Conservation (phyloP, 2,329 filamentous ascomycete species). For the Cladosporium sp. region DNA sequence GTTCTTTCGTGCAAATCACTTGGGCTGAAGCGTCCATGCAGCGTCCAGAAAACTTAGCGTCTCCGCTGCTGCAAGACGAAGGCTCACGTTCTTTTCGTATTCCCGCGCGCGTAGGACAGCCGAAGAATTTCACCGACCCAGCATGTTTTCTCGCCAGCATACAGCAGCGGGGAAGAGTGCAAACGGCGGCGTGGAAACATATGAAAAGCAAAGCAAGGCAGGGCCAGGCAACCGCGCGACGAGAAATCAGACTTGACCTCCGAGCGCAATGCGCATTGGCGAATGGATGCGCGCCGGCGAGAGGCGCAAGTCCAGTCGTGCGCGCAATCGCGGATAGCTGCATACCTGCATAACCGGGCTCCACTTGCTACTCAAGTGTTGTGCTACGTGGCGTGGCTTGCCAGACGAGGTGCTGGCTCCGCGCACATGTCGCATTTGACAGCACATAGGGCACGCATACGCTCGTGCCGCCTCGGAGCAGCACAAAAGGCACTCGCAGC, state of each 20-base stretch:
- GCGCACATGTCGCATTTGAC: background rate
- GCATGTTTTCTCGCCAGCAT: background rate
- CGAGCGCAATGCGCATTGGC: background rate
- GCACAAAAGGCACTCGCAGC: background rate
- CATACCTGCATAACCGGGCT: conserved; percentile 11
- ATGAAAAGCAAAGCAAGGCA: background rate
- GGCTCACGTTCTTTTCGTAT: background rate
- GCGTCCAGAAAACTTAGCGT: conserved; percentile 4
- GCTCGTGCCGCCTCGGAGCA: background rate
- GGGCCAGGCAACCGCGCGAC: background rate
- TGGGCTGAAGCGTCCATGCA: background rate
- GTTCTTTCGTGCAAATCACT: background rate
- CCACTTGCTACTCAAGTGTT: conserved; percentile 10
- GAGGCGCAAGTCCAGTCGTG: conserved; percentile 2
- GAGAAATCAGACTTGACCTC: background rate
- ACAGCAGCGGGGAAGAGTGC: background rate
- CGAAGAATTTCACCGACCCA: conserved; percentile 1
- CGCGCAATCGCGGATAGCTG: conserved; percentile 14
- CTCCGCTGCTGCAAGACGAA: background rate
- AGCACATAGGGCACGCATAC: conserved; percentile 7
- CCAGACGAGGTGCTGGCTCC: background rate
- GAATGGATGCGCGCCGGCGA: conserved; percentile 4
- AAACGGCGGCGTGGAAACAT: background rate
- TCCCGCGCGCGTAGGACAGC: background rate
- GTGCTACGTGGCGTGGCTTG: conserved; percentile 15